Evolutionary conservation across 2,329 filamentous ascomycete genomes (phyloP).

Genomic region (Exophiala mesophila): DNA sequence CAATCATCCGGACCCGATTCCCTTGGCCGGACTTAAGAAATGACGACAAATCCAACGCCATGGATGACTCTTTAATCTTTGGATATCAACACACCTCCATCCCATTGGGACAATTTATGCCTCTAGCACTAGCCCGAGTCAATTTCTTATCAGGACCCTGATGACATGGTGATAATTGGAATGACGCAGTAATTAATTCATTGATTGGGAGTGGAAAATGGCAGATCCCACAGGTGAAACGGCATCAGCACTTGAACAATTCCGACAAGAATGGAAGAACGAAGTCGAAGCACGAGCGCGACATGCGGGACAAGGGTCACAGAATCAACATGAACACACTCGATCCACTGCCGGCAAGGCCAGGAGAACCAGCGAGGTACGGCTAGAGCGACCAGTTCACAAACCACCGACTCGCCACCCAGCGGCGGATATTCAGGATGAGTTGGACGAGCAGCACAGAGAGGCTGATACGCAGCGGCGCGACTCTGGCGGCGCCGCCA

Average conservation of each 20-base stretch:
- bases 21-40: no score
- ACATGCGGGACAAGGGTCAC: constrained; percentile 15
- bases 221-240: constrained; percentile 14
- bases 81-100: no score
- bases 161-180: no score
- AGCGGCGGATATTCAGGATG: constrained; percentile 35
- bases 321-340: constrained; percentile 1
- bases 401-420: constrained; percentile 39
- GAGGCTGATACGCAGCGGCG: constrained; percentile 19
- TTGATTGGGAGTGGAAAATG: neutral
- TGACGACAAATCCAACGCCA: no score
- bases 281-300: constrained; percentile 58
- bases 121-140: no score
- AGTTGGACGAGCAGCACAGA: constrained; percentile 30
- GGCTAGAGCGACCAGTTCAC: constrained; percentile 26
- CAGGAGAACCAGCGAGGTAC: constrained; percentile 16
- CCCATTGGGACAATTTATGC: no score
- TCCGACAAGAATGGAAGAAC: constrained; percentile 79
- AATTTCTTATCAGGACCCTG: no score
- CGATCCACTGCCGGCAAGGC: constrained; percentile 7
- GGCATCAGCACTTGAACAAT: constrained; percentile 61
- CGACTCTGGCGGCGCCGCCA: constrained; percentile 19
- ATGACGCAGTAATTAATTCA: no score
- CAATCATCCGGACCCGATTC: no score
- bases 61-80: no score